Evolutionary conservation across 1,139 yeast genomes (phyloP).

Genomic region (Yamadazyma kanchanaburiensis): DNA sequence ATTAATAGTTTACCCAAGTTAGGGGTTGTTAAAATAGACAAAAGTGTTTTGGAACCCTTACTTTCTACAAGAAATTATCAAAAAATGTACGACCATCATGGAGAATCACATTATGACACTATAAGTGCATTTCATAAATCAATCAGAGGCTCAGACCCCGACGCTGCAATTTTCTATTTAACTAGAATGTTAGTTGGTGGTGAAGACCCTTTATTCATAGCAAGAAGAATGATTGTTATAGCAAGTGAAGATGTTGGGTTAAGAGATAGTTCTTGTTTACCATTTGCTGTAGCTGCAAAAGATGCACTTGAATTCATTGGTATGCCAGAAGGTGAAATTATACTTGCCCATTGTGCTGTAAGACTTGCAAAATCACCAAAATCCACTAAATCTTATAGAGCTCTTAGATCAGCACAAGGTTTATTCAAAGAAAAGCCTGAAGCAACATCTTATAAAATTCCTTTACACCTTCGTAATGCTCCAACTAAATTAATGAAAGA

Average conservation of each 20-base stretch:
- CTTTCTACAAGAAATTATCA: constrained; percentile 42
- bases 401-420: constrained; percentile 63
- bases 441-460: constrained; percentile 63
- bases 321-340: constrained; percentile 90
- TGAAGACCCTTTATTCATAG: constrained; percentile 90
- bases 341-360: constrained; percentile 88
- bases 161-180: constrained; percentile 84
- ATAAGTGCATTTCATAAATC: constrained; percentile 94
- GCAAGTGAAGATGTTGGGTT: constrained; percentile 91
- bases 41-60: constrained; percentile 37
- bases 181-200: constrained; percentile 89
- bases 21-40: constrained; percentile 31
- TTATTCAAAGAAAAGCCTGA: constrained; percentile 58
- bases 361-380: constrained; percentile 83
- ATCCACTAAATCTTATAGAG: constrained; percentile 80
- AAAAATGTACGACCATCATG: constrained; percentile 76
- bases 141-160: constrained; percentile 81
- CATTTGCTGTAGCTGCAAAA: constrained; percentile 82
- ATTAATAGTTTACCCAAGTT: constrained; percentile 15
- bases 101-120: constrained; percentile 91
- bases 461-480: constrained; percentile 85
- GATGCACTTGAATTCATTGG: constrained; percentile 93
- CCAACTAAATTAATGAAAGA: constrained; percentile 90
- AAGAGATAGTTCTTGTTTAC: constrained; percentile 77
- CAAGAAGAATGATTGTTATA: constrained; percentile 86